phyloP scores from a whole-genome alignment of 2,329 filamentous ascomycete genomes.

The Hymenoscyphus occultus region DNA sequence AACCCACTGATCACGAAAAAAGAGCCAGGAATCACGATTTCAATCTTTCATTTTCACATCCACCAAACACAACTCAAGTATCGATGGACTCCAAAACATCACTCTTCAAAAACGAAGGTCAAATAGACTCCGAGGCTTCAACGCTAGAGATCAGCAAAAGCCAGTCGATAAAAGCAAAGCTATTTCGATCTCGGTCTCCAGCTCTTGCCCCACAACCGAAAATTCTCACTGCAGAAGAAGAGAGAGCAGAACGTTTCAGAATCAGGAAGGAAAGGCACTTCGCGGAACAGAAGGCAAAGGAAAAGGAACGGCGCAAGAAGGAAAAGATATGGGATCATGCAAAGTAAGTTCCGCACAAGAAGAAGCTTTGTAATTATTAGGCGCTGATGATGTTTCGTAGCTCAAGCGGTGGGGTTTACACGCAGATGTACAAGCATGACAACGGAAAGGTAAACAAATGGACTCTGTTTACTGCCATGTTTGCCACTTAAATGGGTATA shows the following conservation, averaged over 20 bases:
- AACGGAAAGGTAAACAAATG: slow-evolving; percentile 17
- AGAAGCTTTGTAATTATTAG: neutral
- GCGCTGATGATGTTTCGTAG: neutral
- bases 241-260: slow-evolving; percentile 10
- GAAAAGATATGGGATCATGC: slow-evolving; percentile 15
- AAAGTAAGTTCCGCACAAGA: slow-evolving; percentile 4
- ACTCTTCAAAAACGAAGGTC: neutral
- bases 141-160: neutral
- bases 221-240: slow-evolving; percentile 14
- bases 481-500: slow-evolving; percentile 3
- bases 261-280: slow-evolving; percentile 13
- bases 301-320: slow-evolving; percentile 12
- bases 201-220: neutral
- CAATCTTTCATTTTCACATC: neutral
- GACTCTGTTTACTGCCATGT: slow-evolving; percentile 10
- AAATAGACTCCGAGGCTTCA: neutral
- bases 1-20: neutral
- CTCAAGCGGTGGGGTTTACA: slow-evolving; percentile 16
- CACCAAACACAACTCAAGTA: neutral
- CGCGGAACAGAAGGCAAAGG: slow-evolving; percentile 11
- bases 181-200: slow-evolving; percentile 1
- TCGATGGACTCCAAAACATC: neutral
- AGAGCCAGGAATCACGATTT: neutral
- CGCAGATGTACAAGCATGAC: slow-evolving; percentile 17
- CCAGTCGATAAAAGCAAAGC: neutral